Evolutionary conservation across 1,284 basidiomycete species (phyloP).

Genomic region (Abortiporus biennis): DNA sequence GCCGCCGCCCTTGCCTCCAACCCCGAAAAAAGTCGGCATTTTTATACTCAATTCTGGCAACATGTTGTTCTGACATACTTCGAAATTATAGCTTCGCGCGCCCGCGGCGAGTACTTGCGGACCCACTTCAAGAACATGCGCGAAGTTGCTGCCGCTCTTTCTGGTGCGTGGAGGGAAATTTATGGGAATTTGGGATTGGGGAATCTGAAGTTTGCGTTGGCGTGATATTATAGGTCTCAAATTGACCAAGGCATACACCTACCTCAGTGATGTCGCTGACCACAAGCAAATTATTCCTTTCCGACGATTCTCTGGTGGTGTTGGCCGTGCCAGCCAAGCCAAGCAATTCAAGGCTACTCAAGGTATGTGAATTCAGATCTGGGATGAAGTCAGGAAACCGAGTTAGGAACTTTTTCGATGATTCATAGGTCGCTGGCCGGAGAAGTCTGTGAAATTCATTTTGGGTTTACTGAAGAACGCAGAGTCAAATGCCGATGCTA

Average conservation of each 20-base stretch:
- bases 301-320: slow-evolving; percentile 95
- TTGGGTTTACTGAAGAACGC: slow-evolving; percentile 97
- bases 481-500: slow-evolving; percentile 98
- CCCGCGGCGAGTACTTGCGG: slow-evolving; percentile 92
- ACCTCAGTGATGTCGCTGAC: slow-evolving; percentile 92
- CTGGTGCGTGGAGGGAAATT: slow-evolving; percentile 45
- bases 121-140: slow-evolving; percentile 99
- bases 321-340: slow-evolving; percentile 95
- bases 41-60: slow-evolving; percentile 6
- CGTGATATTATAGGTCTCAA: slow-evolving; percentile 66
- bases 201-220: slow-evolving; percentile 13
- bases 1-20: slow-evolving; percentile 79
- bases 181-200: neutral
- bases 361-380: slow-evolving; percentile 49
- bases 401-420: neutral
- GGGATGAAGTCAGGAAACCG: no score
- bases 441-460: slow-evolving; percentile 98
- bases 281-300: slow-evolving; percentile 98
- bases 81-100: slow-evolving; percentile 68
- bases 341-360: slow-evolving; percentile 97
- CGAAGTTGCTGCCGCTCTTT: slow-evolving; percentile 85
- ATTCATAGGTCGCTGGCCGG: slow-evolving; percentile 96
- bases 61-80: slow-evolving; percentile 14
- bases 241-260: slow-evolving; percentile 93
- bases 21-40: slow-evolving; percentile 80